A percentile compares a stretch with the other conserved stretches of the same genome.
Conservation (phyloP, 352 stramenopile species). For the Pythium dissotocum region DNA sequence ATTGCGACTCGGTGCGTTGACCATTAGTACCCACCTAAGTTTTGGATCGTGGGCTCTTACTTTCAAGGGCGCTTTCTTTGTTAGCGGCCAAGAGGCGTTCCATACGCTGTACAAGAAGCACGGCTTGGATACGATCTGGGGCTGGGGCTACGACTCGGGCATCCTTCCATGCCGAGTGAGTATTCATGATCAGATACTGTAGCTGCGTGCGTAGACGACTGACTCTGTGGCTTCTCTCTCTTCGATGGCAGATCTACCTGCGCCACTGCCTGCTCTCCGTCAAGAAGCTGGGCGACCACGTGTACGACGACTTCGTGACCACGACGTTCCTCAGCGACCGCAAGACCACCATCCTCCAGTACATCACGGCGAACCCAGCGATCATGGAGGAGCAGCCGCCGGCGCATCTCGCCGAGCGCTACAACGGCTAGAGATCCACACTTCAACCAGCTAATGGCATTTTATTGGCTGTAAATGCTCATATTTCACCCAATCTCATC, state of each 20-base stretch:
- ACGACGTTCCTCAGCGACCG: slow-evolving; percentile 92
- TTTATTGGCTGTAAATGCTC: background rate
- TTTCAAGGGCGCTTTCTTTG: background rate
- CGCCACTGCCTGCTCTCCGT: slow-evolving; percentile 91
- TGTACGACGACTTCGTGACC: slow-evolving; percentile 83
- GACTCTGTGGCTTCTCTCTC: background rate
- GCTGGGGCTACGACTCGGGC: slow-evolving; percentile 76
- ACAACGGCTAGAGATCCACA: slow-evolving; percentile 51
- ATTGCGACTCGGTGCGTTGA: slow-evolving; percentile 44
- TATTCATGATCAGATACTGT: background rate
- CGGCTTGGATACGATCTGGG: slow-evolving; percentile 91
- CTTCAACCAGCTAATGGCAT: background rate
- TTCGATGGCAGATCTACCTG: slow-evolving; percentile 80
- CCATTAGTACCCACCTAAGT: background rate
- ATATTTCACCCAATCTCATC: background rate
- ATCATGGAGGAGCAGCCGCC: slow-evolving; percentile 86
- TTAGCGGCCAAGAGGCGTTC: slow-evolving; percentile 81
- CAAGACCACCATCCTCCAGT: slow-evolving; percentile 83
- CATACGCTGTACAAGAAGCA: slow-evolving; percentile 83
- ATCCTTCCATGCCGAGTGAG: slow-evolving; percentile 85
- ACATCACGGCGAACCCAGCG: slow-evolving; percentile 74
- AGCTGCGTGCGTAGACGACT: background rate
- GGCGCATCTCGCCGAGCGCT: slow-evolving; percentile 69
- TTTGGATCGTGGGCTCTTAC: background rate
- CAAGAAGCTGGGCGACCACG: slow-evolving; percentile 64